Conservation (phyloP, 805 yeast species). For the Ogataea henricii region DNA sequence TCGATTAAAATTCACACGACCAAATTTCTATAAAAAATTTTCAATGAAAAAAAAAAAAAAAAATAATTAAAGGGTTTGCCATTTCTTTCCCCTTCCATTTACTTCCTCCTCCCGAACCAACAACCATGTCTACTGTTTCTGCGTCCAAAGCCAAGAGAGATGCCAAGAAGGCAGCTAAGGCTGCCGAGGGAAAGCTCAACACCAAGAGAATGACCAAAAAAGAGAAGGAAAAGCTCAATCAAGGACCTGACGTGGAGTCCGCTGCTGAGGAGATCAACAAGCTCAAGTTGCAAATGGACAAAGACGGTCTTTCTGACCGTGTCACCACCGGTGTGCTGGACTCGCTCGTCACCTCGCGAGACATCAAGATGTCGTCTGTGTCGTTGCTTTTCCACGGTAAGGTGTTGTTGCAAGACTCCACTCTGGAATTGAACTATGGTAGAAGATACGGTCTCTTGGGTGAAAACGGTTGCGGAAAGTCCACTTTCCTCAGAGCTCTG, state of each 20-base stretch:
- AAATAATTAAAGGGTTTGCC: neutral
- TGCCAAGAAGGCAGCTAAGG: conserved; percentile 91
- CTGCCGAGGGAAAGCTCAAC: conserved; percentile 72
- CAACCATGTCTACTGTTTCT: conserved; percentile 55
- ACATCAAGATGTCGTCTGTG: conserved; percentile 86
- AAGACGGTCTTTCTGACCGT: conserved; percentile 93
- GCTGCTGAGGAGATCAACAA: conserved; percentile 77
- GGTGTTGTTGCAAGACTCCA: conserved; percentile 90
- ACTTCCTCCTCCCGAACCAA: neutral
- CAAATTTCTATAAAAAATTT: conserved; percentile 13
- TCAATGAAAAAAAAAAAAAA: conserved; percentile 6
- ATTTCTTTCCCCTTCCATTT: neutral
- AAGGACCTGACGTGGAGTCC: conserved; percentile 54
- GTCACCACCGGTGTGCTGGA: conserved; percentile 97
- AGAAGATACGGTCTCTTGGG: conserved; percentile 97
- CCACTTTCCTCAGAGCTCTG: conserved; percentile 87
- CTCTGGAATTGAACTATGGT: conserved; percentile 91
- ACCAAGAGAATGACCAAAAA: conserved; percentile 65
- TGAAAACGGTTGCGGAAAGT: conserved; percentile 99
- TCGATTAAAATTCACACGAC: conserved; percentile 18
- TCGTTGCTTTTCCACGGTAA: conserved; percentile 97
- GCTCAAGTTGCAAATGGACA: conserved; percentile 90
- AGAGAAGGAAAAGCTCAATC: conserved; percentile 43
- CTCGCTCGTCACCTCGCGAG: conserved; percentile 87
- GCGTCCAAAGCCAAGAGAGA: conserved; percentile 98